phyloP scores from a whole-genome alignment of 352 stramenopile genomes.

The Achlya hypogyna region DNA sequence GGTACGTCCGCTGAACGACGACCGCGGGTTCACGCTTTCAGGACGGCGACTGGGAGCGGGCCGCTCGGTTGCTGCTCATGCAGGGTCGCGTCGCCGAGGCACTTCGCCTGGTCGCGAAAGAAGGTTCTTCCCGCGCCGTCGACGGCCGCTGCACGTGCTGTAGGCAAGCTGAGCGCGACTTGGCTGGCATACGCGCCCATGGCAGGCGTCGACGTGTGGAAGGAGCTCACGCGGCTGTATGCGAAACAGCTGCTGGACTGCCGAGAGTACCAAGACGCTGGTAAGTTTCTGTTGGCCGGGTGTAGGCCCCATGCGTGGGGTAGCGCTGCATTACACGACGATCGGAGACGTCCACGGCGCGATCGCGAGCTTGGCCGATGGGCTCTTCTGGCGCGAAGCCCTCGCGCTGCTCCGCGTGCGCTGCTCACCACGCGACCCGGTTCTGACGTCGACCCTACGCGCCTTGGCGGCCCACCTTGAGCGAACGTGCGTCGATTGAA shows the following conservation, averaged over 20 bases:
- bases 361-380: constrained; percentile 32
- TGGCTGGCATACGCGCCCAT: constrained; percentile 68
- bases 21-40: too few relatives aligned
- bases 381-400: constrained; percentile 41
- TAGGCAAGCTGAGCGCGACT: constrained; percentile 26
- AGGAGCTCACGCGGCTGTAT: constrained; percentile 53
- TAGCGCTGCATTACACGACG: constrained; percentile 48
- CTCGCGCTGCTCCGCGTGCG: constrained; percentile 39
- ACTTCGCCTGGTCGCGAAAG: constrained; percentile 42
- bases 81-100: constrained; percentile 47
- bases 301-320: background rate
- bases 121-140: constrained; percentile 24
- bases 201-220: constrained; percentile 63
- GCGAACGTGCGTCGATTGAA: background rate
- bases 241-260: constrained; percentile 38
- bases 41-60: constrained; percentile 42
- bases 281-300: constrained; percentile 24
- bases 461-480: constrained; percentile 25
- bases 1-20: too few relatives aligned
- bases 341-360: constrained; percentile 49
- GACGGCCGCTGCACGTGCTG: background rate
- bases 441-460: constrained; percentile 33
- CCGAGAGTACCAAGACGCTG: constrained; percentile 40
- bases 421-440: constrained; percentile 30
- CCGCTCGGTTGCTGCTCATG: constrained; percentile 39